Evolutionary conservation across 495 filamentous ascomycete species (phyloP), one percentile per base, ranked within the genome.

Genomic region (Neurospora terricola): DNA sequence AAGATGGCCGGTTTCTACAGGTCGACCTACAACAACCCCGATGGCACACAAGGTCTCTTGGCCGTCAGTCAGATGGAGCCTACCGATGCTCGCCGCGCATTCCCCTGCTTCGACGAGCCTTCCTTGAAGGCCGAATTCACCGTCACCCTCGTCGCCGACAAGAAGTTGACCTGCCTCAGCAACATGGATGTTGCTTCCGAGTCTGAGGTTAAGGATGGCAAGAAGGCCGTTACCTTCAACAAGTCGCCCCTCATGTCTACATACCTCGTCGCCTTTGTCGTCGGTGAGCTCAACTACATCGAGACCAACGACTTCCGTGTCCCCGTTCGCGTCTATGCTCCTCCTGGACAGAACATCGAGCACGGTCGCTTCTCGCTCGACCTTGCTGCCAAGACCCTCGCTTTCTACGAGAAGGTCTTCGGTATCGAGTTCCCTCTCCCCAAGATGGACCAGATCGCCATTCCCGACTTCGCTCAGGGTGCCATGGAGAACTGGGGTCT

Each of bases 401-500:
- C 85, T 23, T 92, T 92, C 78, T 93, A 92, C 81, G 91, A 93
- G 80, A 89, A 91, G 79, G 90, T 90, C n/a, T 94, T 94, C 75
- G 89, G 87, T 69, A 89, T 87, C 75, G 82, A 87, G 11, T 93
- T 92, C 74, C 91, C 91, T 59, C 79, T 88, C 5, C 86, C 86
- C 9, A 99, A 99, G 86, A 97, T 98, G 94, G 96, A 99, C 83
- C 96, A 97, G 92, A 91, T 98, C 76, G 96, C 95, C 69, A 93
- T 99, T 80, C 96, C 94, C 34, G 95, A 98, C 81, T 98, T 98
- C 80, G 86, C 87, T 30, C 91, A 93, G 36, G 96, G 94, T 71
- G 96, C 96, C 70, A 99, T 99, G 96, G 96, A 99, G 87, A 99
- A 99, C 83, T 99, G 96, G 96, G 96, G 96, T 78, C 83, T 98